A percentile compares a stretch with the other conserved stretches of the same genome.
Evolutionary conservation across 108 stramenopile genomes (phyloP).

Genomic region (Fistulifera solaris): DNA sequence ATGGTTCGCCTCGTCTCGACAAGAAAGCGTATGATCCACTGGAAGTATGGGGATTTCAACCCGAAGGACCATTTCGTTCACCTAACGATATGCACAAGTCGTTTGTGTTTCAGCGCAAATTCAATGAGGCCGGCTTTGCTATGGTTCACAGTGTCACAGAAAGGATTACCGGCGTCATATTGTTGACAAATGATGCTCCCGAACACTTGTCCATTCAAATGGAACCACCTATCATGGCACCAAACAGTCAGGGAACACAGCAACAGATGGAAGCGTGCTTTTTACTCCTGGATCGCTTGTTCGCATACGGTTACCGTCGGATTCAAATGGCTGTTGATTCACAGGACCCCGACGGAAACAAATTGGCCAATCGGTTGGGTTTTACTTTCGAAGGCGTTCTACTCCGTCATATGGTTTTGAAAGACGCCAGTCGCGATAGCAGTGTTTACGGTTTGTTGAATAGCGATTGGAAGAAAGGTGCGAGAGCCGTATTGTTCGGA

Average conservation of each 20-base stretch:
- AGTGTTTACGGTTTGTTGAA: constrained; percentile 78
- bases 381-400: constrained; percentile 65
- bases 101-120: constrained; percentile 40
- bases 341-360: constrained; percentile 40
- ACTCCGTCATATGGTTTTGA: constrained; percentile 67
- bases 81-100: constrained; percentile 32
- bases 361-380: constrained; percentile 53
- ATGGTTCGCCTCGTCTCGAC: constrained; percentile 39
- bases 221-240: constrained; percentile 62
- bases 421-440: constrained; percentile 73
- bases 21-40: constrained; percentile 54
- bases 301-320: constrained; percentile 76
- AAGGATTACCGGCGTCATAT: constrained; percentile 51
- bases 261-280: constrained; percentile 76
- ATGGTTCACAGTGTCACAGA: constrained; percentile 66
- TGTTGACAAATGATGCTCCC: constrained; percentile 60
- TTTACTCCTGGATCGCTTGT: constrained; percentile 67
- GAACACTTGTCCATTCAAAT: constrained; percentile 59
- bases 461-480: constrained; percentile 81
- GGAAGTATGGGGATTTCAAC: constrained; percentile 79
- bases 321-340: constrained; percentile 64
- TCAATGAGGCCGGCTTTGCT: constrained; percentile 60
- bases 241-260: constrained; percentile 36
- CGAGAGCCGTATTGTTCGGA: constrained; percentile 41
- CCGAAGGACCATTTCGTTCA: constrained; percentile 57